phyloP scores from a whole-genome alignment of 106 monocot species.

The Posidonia australis region DNA sequence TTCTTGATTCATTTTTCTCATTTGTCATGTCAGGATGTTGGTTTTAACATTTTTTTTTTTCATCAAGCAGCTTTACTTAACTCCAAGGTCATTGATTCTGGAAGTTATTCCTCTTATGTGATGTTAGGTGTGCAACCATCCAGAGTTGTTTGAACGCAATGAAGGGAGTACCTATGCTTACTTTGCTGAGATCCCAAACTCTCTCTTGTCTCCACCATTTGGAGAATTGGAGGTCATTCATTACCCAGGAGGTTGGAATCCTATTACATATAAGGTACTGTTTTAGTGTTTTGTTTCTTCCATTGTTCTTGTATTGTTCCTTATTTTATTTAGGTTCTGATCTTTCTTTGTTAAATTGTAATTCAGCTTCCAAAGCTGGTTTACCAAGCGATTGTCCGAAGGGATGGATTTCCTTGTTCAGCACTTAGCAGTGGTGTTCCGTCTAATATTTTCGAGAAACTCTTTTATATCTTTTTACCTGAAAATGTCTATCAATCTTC shows the following conservation, averaged over 20 bases:
- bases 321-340: background rate
- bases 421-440: conserved; percentile 14
- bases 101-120: background rate
- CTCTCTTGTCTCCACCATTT: conserved; percentile 73
- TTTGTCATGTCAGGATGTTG: too few species aligned
- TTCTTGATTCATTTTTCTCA: too few species aligned
- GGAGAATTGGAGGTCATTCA: conserved; percentile 65
- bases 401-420: conserved; percentile 25
- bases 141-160: conserved; percentile 97
- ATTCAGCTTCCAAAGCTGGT: conserved; percentile 82
- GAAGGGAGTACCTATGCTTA: conserved; percentile 82
- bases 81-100: too few species aligned
- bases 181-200: conserved; percentile 74
- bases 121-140: conserved; percentile 94
- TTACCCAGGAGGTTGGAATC: conserved; percentile 78
- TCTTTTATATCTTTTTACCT: conserved; percentile 61
- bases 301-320: background rate
- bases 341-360: background rate
- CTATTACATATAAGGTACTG: conserved; percentile 75
- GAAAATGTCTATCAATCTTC: conserved; percentile 41
- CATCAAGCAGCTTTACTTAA: too few species aligned
- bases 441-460: conserved; percentile 28
- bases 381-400: conserved; percentile 35
- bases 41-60: too few species aligned
- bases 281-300: background rate